These are phyloP conservation scores for Ceratocystis papillata DNA, from an alignment of 2,329 filamentous ascomycete genomes.

Conservation along the genomic window DNA sequence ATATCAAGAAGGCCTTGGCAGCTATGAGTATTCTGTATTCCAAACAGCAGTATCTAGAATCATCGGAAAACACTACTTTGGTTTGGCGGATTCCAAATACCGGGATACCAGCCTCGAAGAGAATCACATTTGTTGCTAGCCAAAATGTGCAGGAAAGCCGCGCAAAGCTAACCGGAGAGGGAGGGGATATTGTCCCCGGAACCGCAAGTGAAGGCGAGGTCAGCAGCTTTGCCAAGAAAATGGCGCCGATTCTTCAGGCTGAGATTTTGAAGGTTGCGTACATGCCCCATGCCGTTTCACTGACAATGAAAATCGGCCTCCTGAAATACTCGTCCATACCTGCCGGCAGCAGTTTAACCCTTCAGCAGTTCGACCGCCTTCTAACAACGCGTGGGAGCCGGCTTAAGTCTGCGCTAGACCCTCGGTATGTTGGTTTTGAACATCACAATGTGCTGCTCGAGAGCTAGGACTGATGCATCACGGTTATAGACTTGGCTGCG, in stretches of 20 bases:
- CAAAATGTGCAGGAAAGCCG: neutral
- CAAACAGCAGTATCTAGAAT: neutral
- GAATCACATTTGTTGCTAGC: neutral
- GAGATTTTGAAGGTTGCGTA: constrained; percentile 10
- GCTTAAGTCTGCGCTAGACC: neutral
- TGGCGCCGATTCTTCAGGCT: neutral
- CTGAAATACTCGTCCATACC: neutral
- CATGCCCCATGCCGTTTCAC: neutral
- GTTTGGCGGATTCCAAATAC: neutral
- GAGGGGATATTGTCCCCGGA: neutral
- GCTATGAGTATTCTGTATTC: neutral
- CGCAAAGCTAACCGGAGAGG: neutral
- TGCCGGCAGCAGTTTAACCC: constrained; percentile 1
- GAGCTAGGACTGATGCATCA: neutral
- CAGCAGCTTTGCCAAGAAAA: constrained; percentile 1
- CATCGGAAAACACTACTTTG: neutral
- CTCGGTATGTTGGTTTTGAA: neutral
- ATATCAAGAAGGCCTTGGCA: constrained; percentile 1
- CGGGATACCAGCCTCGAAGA: neutral
- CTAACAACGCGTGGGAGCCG: neutral
- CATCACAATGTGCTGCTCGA: neutral
- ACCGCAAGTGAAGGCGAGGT: neutral
- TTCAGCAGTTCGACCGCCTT: constrained; percentile 2
- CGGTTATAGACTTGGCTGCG: neutral
- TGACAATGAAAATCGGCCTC: constrained; percentile 2